phyloP scores from a whole-genome alignment of 2,329 filamentous ascomycete species.

The Phoma sp. region DNA sequence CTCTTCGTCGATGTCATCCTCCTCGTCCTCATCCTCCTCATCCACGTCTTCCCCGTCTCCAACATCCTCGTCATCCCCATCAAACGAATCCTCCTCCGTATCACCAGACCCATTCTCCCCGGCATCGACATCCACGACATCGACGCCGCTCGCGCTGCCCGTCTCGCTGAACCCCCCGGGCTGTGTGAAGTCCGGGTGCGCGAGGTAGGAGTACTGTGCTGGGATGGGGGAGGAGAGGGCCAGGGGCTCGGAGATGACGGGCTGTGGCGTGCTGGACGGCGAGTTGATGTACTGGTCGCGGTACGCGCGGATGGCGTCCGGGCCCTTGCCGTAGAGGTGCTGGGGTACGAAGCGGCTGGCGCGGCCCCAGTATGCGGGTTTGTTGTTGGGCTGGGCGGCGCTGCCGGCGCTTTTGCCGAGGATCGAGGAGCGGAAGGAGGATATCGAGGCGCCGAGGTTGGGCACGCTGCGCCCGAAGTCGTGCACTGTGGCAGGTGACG shows the following conservation, averaged over 20 bases:
- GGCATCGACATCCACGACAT: slow-evolving; percentile 14
- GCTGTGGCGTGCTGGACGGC: slow-evolving; percentile 14
- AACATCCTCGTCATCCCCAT: slow-evolving; percentile 20
- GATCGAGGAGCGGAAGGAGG: slow-evolving; percentile 17
- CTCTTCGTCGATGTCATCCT: slow-evolving; percentile 6
- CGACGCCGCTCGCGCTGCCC: slow-evolving; percentile 16
- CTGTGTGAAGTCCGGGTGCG: slow-evolving; percentile 14
- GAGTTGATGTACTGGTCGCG: slow-evolving; percentile 28
- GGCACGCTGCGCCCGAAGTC: slow-evolving; percentile 38
- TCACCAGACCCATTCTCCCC: slow-evolving; percentile 17
- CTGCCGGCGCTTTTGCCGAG: slow-evolving; percentile 22
- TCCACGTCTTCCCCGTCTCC: slow-evolving; percentile 16
- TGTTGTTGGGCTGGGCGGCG: slow-evolving; percentile 12
- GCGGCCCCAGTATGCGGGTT: slow-evolving; percentile 42
- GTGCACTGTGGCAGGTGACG: slow-evolving; percentile 19
- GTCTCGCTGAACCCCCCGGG: slow-evolving; percentile 12
- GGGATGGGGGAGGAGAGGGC: slow-evolving; percentile 32
- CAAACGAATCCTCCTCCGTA: slow-evolving; percentile 14
- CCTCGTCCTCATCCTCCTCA: not conserved
- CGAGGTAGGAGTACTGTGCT: slow-evolving; percentile 26
- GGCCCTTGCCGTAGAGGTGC: slow-evolving; percentile 44
- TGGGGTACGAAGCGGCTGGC: slow-evolving; percentile 43
- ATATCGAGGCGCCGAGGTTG: slow-evolving; percentile 23
- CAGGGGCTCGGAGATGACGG: slow-evolving; percentile 28
- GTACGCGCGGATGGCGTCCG: slow-evolving; percentile 39